phyloP scores from a whole-genome alignment of 2,329 filamentous ascomycete species.

The Botrytis aclada region DNA sequence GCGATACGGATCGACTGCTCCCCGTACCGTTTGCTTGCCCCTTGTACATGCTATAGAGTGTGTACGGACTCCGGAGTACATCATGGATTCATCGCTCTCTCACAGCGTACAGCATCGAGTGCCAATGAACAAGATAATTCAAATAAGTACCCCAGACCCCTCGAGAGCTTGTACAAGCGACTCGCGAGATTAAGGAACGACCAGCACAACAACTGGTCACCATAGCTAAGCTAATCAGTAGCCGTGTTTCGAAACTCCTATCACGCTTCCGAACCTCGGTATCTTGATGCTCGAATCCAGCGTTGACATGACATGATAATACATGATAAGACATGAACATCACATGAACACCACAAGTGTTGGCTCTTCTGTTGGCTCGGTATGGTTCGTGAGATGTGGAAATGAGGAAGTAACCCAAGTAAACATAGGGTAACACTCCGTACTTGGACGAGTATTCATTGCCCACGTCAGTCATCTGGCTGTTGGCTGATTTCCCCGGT shows the following conservation, averaged over 20 bases:
- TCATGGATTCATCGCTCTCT: background rate
- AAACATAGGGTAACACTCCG: background rate
- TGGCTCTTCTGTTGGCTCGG: constrained; percentile 4
- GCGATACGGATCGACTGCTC: constrained; percentile 2
- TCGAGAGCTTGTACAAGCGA: background rate
- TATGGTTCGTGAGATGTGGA: constrained; percentile 5
- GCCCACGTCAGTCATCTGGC: background rate
- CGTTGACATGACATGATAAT: constrained; percentile 5
- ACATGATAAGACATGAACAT: background rate
- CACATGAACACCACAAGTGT: constrained; percentile 4
- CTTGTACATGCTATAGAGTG: background rate
- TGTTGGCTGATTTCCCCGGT: constrained; percentile 3
- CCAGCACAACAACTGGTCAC: background rate
- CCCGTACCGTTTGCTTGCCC: constrained; percentile 1
- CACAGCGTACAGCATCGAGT: background rate
- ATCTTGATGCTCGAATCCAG: constrained; percentile 2
- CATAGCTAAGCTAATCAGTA: background rate
- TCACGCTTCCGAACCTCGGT: background rate
- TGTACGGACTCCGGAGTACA: background rate
- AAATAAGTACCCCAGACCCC: background rate
- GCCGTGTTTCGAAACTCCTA: background rate
- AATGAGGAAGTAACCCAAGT: background rate
- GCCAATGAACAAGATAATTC: background rate
- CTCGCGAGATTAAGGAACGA: background rate
- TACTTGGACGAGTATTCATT: constrained; percentile 7